Conservation (phyloP, 768 basidiomycete genomes). For the Rhizopogon roseolus region DNA sequence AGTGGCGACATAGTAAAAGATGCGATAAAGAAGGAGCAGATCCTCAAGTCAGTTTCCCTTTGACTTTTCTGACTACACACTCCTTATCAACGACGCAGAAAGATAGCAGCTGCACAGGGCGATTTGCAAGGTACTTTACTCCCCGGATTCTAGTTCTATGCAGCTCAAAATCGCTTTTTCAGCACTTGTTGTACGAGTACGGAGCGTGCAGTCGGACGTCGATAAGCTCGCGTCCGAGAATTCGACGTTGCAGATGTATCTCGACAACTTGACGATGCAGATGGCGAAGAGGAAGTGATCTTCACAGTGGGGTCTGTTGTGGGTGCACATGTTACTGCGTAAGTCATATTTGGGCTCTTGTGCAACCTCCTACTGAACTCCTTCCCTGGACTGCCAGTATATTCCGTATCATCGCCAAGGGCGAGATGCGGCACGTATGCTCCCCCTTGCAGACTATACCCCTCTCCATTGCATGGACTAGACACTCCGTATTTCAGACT, state of each 20-base stretch:
- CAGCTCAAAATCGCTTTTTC: conserved; percentile 3
- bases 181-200: conserved; percentile 68
- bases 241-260: conserved; percentile 82
- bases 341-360: too few species aligned
- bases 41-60: conserved; percentile 56
- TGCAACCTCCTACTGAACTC: not conserved
- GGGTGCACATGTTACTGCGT: not conserved
- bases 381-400: not conserved
- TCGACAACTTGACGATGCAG: conserved; percentile 84
- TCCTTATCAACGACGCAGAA: conserved; percentile 37
- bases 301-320: not conserved
- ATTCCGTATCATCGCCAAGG: too few species aligned
- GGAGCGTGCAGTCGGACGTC: conserved; percentile 70
- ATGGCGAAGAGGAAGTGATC: conserved; percentile 72
- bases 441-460: too few species aligned
- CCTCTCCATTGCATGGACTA: too few species aligned
- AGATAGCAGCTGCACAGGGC: conserved; percentile 69
- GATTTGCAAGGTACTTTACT: conserved; percentile 60
- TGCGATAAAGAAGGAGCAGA: conserved; percentile 70
- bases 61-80: not conserved
- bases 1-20: conserved; percentile 67
- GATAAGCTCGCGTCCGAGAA: conserved; percentile 78
- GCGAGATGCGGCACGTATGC: too few species aligned
- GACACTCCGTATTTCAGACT: too few species aligned
- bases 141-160: not conserved